phyloP scores from a whole-genome alignment of 148 eudicot species.

The Fallopia convolvulus region DNA sequence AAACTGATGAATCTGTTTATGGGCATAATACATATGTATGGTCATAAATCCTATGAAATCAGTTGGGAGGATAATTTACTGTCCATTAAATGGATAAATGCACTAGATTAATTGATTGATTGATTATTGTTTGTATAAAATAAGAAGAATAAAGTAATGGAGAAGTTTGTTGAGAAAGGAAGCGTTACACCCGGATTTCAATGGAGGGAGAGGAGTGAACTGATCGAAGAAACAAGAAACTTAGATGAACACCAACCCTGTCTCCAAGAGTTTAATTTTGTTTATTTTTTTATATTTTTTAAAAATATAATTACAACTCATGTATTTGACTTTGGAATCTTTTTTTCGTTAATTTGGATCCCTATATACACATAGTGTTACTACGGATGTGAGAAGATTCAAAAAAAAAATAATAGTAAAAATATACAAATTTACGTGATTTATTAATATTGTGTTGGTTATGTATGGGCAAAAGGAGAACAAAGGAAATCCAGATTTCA shows the following conservation, averaged over 20 bases:
- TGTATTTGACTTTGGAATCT: conserved; percentile 6
- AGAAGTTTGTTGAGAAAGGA: conserved; percentile 1
- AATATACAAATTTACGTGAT: no score
- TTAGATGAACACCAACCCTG: background rate
- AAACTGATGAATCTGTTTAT: background rate
- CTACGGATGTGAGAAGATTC: no score
- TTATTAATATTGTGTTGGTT: no score
- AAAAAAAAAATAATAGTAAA: no score
- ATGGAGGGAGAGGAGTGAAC: background rate
- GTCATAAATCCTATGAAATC: background rate
- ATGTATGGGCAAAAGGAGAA: no score
- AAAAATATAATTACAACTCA: background rate
- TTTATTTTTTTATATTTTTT: background rate
- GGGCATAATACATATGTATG: background rate
- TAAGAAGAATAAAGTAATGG: background rate
- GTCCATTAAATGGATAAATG: background rate
- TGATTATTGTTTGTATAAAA: background rate
- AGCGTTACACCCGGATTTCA: conserved; percentile 3
- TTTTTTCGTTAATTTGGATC: background rate
- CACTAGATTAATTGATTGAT: background rate
- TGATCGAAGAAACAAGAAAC: background rate
- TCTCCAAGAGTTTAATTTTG: background rate
- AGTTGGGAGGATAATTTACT: background rate
- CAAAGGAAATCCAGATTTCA: no score
- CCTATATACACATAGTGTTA: background rate